A percentile compares a stretch with the other conserved stretches of the same genome.
phyloP scores from a whole-genome alignment of 1,284 basidiomycete genomes.

The Baeospora myosura region DNA sequence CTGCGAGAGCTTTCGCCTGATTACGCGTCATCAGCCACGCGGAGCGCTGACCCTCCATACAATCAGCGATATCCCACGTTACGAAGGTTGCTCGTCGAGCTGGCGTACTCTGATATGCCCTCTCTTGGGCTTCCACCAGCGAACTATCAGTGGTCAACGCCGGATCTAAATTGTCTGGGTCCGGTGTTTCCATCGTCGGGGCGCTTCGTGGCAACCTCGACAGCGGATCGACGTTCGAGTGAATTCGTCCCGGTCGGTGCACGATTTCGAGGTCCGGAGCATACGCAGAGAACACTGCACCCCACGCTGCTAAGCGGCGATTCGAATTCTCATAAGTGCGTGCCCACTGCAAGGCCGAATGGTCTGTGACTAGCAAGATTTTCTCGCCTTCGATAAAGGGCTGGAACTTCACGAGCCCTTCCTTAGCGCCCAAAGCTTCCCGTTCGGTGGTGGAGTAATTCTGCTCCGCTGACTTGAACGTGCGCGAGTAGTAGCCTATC shows the following conservation, averaged over 20 bases:
- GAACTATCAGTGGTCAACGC: background rate
- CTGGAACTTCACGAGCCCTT: too few species aligned
- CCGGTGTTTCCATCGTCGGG: background rate
- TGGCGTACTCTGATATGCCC: too few species aligned
- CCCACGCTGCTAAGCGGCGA: background rate
- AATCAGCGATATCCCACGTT: too few species aligned
- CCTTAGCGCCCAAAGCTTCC: background rate
- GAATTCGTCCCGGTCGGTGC: background rate
- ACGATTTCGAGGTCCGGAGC: background rate
- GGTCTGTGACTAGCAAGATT: background rate
- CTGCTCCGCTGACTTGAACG: background rate
- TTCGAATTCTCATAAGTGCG: background rate
- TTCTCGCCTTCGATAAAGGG: conserved; percentile 1
- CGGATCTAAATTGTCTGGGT: background rate
- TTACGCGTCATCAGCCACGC: too few species aligned
- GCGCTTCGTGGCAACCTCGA: background rate
- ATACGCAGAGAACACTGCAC: background rate
- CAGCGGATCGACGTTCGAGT: background rate
- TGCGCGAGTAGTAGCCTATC: too few species aligned
- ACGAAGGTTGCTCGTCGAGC: too few species aligned
- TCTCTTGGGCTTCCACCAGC: background rate
- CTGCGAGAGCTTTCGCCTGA: too few species aligned
- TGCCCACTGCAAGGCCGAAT: background rate
- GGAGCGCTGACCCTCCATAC: too few species aligned
- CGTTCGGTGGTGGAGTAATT: background rate